A percentile compares a stretch with the other conserved stretches of the same genome.
Conservation (phyloP, 768 basidiomycete species). For the Harrya chromipes region DNA sequence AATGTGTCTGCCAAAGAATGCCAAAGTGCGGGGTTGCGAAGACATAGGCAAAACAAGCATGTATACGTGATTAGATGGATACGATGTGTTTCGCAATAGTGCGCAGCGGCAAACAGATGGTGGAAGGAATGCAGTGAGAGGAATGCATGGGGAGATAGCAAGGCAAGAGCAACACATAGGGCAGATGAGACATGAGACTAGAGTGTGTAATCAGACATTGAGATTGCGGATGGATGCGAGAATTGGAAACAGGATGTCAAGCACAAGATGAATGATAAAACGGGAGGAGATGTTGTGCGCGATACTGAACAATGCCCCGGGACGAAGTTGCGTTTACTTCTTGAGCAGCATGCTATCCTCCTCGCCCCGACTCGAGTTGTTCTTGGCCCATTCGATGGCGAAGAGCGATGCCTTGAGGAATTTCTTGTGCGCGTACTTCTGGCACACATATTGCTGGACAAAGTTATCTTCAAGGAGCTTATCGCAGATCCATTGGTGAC, state of each 20-base stretch:
- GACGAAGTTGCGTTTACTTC: slow-evolving; percentile 23
- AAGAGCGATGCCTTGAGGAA: slow-evolving; percentile 89
- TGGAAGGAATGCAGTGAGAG: slow-evolving; percentile 18
- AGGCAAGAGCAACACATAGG: slow-evolving; percentile 36
- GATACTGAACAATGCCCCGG: slow-evolving; percentile 17
- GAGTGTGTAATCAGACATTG: slow-evolving; percentile 39
- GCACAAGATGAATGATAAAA: slow-evolving; percentile 30
- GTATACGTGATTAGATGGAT: slow-evolving; percentile 32
- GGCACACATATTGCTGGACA: slow-evolving; percentile 81
- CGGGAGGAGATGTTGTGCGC: slow-evolving; percentile 24
- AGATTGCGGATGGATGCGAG: slow-evolving; percentile 34
- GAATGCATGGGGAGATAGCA: slow-evolving; percentile 38
- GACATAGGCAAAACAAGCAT: slow-evolving; percentile 34
- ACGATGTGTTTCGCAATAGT: slow-evolving; percentile 36
- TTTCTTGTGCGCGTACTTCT: slow-evolving; percentile 97
- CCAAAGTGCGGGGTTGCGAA: slow-evolving; percentile 16
- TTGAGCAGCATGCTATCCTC: slow-evolving; percentile 30
- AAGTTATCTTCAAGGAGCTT: slow-evolving; percentile 80
- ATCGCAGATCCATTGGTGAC: slow-evolving; percentile 78
- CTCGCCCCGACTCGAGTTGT: slow-evolving; percentile 39
- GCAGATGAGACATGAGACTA: slow-evolving; percentile 34
- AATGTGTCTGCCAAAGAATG: slow-evolving; percentile 21
- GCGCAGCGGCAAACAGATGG: slow-evolving; percentile 28
- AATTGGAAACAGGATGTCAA: slow-evolving; percentile 36
- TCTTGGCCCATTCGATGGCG: slow-evolving; percentile 72